Base-by-base conservation (phyloP, 441 rosid genomes). In the Pelargonium citronellum region DNA sequence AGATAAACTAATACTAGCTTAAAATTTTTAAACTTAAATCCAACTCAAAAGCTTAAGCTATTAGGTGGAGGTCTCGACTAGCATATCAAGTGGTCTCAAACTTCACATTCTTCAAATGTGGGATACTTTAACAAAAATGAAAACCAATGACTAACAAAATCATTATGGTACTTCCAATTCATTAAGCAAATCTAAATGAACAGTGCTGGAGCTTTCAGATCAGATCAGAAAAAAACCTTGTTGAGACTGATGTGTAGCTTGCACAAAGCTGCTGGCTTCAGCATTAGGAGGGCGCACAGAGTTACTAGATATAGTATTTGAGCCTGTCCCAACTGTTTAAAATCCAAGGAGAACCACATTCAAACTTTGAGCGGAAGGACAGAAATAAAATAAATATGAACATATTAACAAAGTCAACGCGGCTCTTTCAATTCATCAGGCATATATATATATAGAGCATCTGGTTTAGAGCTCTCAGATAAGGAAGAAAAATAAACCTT, bases 181-280 rank as follows among this genome's bases (percentile, higher is more conserved):
- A 51, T 13, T 51, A 51, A 51, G 16, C 16, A n/a, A n/a, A 15
- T 12, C 16, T n/a, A 51, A 15, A n/a, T 51, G 5, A 51, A 51
- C 57, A 51, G 7, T 51, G 19, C 1, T 12, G 17, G 57, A 51
- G 19, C 16, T 51, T 51, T 51, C 57, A 51, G 57, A 51, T 51
- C 57, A 51, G 19, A 43, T 9, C 2, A 43, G 9, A 51, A 51
- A 51, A 51, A 51, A 51, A 51, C 57, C 57, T 51, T 12, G 57
- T 15, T 13, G 15, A 15, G 57, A 30, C 37, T 30, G 57, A 51
- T 51, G 15, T 12, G 57, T 51, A 51, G 16, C 57, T 51, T 51
- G 57, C n/a, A 5, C 57, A 51, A 12, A 51, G 57, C 57, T 15
- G 63, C 27, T 58, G 63, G 63, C 30, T 8, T 58, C 63, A 58